A percentile compares a stretch with the other conserved stretches of the same genome.
These are phyloP conservation scores for Pseudogymnoascus sp. DNA, from an alignment of 2,329 filamentous ascomycete species.

Conservation along the genomic window DNA sequence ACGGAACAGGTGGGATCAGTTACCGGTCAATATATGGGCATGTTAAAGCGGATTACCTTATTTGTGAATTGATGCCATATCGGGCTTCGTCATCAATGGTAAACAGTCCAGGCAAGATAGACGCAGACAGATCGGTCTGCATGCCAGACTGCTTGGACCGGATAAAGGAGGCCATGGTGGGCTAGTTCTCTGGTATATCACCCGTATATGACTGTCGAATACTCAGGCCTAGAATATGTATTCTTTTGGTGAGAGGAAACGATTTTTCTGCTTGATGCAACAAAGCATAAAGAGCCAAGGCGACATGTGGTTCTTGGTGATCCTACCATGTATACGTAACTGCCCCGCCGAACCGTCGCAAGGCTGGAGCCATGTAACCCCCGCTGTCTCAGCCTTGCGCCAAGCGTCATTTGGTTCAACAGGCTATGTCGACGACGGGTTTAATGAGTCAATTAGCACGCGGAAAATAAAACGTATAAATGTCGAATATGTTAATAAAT, in stretches of 20 bases:
- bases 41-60: constrained; percentile 40
- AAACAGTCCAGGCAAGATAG: constrained; percentile 71
- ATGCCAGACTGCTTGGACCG: constrained; percentile 91
- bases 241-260: not conserved
- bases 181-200: not conserved
- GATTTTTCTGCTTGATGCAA: not conserved
- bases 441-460: not conserved
- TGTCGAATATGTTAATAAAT: not conserved
- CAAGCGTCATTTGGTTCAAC: not conserved
- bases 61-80: constrained; percentile 74
- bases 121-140: constrained; percentile 80
- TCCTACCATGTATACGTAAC: constrained; percentile 3
- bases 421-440: not conserved
- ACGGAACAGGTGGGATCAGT: constrained; percentile 23
- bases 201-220: not conserved
- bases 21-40: not conserved
- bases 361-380: not conserved
- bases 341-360: not conserved
- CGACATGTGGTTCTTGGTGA: constrained; percentile 1
- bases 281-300: constrained; percentile 2
- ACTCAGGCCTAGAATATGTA: not conserved
- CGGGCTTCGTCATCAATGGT: constrained; percentile 74
- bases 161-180: constrained; percentile 73
- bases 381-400: not conserved
- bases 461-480: not conserved